These are phyloP conservation scores for Tilletiaria anomala DNA, from an alignment of 1,284 basidiomycete species.

Conservation along the genomic window DNA sequence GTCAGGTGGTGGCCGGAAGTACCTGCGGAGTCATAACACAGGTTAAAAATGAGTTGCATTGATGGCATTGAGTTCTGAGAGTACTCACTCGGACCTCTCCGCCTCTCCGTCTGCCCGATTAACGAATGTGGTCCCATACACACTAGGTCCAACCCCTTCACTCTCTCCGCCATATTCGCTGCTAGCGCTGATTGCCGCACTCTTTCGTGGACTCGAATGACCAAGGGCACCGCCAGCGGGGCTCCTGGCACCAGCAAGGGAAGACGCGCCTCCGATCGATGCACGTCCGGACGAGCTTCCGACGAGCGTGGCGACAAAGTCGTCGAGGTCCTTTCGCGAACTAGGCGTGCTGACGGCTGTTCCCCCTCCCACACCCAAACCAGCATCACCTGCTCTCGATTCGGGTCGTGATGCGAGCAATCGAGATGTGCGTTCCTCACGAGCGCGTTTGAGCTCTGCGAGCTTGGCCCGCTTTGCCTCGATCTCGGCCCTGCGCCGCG, in stretches of 20 bases:
- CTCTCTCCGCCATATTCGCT: slow-evolving; percentile 1
- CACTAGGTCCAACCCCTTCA: neutral
- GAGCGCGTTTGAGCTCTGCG: slow-evolving; percentile 52
- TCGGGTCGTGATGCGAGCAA: no score
- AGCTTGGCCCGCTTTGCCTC: slow-evolving; percentile 81
- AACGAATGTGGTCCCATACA: slow-evolving; percentile 3
- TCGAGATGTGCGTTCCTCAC: neutral
- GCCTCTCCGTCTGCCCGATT: slow-evolving; percentile 6
- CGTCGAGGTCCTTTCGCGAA: no score
- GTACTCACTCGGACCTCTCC: neutral
- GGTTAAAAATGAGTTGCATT: neutral
- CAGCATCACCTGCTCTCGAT: no score
- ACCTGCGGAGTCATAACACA: neutral
- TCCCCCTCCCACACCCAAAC: no score
- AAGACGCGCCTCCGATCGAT: no score
- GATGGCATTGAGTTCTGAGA: neutral
- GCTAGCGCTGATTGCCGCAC: neutral
- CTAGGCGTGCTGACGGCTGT: no score
- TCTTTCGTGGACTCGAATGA: slow-evolving; percentile 3
- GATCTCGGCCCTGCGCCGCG: slow-evolving; percentile 59
- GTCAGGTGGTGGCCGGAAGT: slow-evolving; percentile 47
- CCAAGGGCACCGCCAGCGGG: no score
- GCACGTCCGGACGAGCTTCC: no score
- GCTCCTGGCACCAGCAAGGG: no score
- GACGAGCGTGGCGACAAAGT: no score